Percentiles rank a stretch among this genome's conserved stretches.
Evolutionary conservation across 352 stramenopile species (phyloP).

Genomic region (Phytophthora capsici): DNA sequence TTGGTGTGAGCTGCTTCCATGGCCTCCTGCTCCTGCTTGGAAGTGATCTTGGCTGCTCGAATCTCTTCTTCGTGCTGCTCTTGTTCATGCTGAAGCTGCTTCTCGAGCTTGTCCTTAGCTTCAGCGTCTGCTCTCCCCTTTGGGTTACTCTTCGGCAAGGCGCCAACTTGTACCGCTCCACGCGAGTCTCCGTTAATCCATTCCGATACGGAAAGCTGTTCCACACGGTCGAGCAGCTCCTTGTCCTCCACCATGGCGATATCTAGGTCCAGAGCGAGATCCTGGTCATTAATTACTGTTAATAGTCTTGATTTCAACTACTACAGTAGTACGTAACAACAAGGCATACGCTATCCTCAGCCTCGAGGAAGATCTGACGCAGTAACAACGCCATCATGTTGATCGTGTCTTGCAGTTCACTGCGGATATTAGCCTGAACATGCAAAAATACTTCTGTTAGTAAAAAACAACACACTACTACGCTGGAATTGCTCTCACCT

Average conservation of each 20-base stretch:
- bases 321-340: too few species aligned
- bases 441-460: neutral
- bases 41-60: slow-evolving; percentile 55
- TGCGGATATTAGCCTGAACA: slow-evolving; percentile 68
- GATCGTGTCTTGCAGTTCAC: slow-evolving; percentile 84
- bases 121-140: slow-evolving; percentile 35
- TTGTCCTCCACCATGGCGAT: slow-evolving; percentile 79
- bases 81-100: slow-evolving; percentile 45
- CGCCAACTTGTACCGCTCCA: slow-evolving; percentile 29
- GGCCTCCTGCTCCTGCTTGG: slow-evolving; percentile 53
- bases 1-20: slow-evolving; percentile 57
- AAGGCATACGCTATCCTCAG: slow-evolving; percentile 60
- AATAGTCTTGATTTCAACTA: neutral
- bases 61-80: slow-evolving; percentile 69
- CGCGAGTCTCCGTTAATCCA: slow-evolving; percentile 57
- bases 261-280: slow-evolving; percentile 71
- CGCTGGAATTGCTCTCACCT: slow-evolving; percentile 41
- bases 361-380: slow-evolving; percentile 78
- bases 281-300: slow-evolving; percentile 28
- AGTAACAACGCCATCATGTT: slow-evolving; percentile 89
- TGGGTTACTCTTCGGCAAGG: slow-evolving; percentile 25
- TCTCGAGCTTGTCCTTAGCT: slow-evolving; percentile 32
- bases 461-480: neutral
- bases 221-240: slow-evolving; percentile 75
- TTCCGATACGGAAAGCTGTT: slow-evolving; percentile 78